Conservation (phyloP, 2,329 filamentous ascomycete species). For the Neoscytalidium dimidiatum region DNA sequence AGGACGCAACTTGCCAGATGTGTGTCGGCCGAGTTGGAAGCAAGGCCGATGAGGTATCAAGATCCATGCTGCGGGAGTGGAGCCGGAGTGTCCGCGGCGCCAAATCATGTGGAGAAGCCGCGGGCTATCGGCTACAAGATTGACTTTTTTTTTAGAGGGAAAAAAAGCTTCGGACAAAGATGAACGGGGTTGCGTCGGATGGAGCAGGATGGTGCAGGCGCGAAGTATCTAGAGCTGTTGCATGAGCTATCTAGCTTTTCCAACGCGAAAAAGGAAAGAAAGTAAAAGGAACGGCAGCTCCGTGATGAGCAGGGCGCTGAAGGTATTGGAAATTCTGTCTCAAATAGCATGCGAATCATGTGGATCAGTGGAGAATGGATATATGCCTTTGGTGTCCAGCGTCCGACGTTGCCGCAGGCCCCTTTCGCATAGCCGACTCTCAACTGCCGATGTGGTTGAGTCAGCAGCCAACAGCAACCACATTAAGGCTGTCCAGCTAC, state of each 20-base stretch:
- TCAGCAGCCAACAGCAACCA: conserved; percentile 7
- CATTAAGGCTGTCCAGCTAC: background rate
- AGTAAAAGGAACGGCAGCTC: background rate
- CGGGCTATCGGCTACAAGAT: background rate
- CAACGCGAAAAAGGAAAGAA: background rate
- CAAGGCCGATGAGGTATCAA: background rate
- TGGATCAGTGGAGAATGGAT: background rate
- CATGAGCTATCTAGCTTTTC: too few species aligned
- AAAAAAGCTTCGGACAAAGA: background rate
- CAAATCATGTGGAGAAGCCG: background rate
- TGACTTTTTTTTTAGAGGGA: background rate
- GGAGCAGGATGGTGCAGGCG: too few species aligned
- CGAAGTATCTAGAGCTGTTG: too few species aligned
- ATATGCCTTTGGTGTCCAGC: background rate
- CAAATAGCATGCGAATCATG: background rate
- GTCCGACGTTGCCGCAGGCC: background rate
- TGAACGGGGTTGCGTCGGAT: background rate
- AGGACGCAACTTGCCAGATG: background rate
- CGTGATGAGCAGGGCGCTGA: too few species aligned
- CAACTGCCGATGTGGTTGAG: conserved; percentile 15
- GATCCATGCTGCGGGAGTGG: background rate
- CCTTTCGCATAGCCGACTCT: conserved; percentile 12
- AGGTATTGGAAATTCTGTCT: too few species aligned
- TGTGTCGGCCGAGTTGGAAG: background rate
- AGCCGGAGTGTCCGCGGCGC: background rate